Percentiles rank a stretch among this genome's conserved stretches.
Evolutionary conservation across 2,329 filamentous ascomycete species (phyloP).

Genomic region (Pseudogymnoascus sp.): DNA sequence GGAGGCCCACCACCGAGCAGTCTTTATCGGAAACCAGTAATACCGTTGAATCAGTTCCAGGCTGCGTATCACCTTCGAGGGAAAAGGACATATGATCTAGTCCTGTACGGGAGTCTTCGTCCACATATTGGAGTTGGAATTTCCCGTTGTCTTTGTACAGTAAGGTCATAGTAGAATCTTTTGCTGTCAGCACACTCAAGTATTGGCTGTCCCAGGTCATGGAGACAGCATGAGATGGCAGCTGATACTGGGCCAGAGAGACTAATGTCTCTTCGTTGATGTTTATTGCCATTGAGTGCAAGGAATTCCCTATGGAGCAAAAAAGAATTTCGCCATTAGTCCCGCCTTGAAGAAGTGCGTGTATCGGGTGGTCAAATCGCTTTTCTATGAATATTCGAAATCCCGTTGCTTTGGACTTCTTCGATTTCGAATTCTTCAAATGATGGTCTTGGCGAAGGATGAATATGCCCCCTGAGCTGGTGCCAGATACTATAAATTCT

Average conservation of each 20-base stretch:
- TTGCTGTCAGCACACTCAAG: conserved; percentile 40
- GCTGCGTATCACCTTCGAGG: background rate
- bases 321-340: conserved; percentile 33
- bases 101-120: conserved; percentile 25
- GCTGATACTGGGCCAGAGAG: conserved; percentile 35
- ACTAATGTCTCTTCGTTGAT: conserved; percentile 42
- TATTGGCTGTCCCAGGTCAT: conserved; percentile 41
- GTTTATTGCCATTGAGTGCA: conserved; percentile 51
- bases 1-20: conserved; percentile 23
- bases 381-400: background rate
- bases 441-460: background rate
- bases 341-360: background rate
- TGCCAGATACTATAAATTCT: background rate
- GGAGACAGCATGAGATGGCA: conserved; percentile 45
- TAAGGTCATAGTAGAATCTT: conserved; percentile 48
- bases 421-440: background rate
- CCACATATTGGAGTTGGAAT: conserved; percentile 24
- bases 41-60: conserved; percentile 15
- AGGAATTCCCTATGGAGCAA: conserved; percentile 41
- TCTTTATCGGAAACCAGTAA: conserved; percentile 27
- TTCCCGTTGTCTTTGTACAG: conserved; percentile 28
- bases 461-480: background rate
- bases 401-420: background rate
- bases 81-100: conserved; percentile 20
- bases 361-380: background rate